A percentile compares a stretch with the other conserved stretches of the same genome.
Conservation (phyloP, 1,284 basidiomycete genomes). For the Melanopsichium pennsylvanicum region DNA sequence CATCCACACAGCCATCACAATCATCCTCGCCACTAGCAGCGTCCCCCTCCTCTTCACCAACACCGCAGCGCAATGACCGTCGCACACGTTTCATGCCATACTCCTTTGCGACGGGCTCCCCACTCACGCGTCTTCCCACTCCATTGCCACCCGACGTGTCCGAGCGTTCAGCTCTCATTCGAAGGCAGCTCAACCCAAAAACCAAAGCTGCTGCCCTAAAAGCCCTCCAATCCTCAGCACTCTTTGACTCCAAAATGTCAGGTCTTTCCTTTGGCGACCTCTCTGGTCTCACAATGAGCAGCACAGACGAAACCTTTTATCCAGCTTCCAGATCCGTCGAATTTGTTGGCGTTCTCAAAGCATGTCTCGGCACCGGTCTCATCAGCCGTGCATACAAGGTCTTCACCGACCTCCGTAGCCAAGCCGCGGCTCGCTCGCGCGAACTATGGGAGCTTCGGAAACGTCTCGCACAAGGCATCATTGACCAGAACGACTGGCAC, state of each 20-base stretch:
- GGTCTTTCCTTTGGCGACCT: constrained; percentile 40
- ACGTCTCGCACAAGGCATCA: constrained; percentile 35
- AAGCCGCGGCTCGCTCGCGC: constrained; percentile 33
- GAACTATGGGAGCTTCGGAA: constrained; percentile 39
- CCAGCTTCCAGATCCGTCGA: constrained; percentile 52
- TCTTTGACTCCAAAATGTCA: constrained; percentile 10
- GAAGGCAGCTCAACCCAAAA: constrained; percentile 23
- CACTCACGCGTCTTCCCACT: constrained; percentile 41
- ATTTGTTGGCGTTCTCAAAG: constrained; percentile 55
- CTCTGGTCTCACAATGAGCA: constrained; percentile 43
- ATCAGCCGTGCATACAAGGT: constrained; percentile 58
- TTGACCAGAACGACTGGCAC: constrained; percentile 31
- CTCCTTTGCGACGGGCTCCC: constrained; percentile 30
- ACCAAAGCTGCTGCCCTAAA: constrained; percentile 7
- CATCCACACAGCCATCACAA: constrained; percentile 2
- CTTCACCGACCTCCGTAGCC: constrained; percentile 52
- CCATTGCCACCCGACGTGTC: constrained; percentile 43
- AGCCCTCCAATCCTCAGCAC: constrained; percentile 4
- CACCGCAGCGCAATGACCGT: constrained; percentile 19
- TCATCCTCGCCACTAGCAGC: constrained; percentile 5
- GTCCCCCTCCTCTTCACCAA: constrained; percentile 6
- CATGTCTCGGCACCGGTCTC: constrained; percentile 59
- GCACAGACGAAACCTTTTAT: constrained; percentile 51
- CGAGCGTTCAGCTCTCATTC: constrained; percentile 24
- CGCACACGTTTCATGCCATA: constrained; percentile 30